These are phyloP conservation scores for Penicillium lividum DNA, from an alignment of 495 filamentous ascomycete species.

Conservation along the genomic window DNA sequence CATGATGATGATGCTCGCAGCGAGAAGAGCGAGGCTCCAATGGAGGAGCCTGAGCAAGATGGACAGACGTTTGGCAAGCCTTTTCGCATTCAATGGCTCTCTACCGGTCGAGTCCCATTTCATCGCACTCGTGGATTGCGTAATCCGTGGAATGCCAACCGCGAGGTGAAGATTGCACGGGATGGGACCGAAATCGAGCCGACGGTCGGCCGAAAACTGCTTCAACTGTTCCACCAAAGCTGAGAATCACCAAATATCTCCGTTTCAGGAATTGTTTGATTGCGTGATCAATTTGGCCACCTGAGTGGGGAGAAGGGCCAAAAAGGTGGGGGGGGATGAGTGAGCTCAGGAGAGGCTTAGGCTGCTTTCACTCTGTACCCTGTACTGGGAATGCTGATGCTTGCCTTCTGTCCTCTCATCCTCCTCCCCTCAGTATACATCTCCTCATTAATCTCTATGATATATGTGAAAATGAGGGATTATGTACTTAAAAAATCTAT, in stretches of 20 bases:
- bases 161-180: constrained; percentile 94
- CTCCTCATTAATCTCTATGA: not conserved
- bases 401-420: not conserved
- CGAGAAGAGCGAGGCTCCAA: constrained; percentile 44
- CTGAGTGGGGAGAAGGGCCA: not conserved
- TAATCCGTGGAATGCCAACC: constrained; percentile 96
- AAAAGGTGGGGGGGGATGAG: not conserved
- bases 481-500: constrained; percentile 7
- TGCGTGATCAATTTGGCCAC: not conserved
- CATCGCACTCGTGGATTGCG: constrained; percentile 85
- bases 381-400: not conserved
- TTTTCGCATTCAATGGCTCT: constrained; percentile 91
- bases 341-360: no score
- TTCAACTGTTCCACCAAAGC: constrained; percentile 69
- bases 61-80: constrained; percentile 82
- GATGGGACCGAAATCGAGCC: constrained; percentile 96
- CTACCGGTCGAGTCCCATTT: constrained; percentile 83
- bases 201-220: constrained; percentile 70
- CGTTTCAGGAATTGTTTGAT: not conserved
- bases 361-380: no score
- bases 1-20: constrained; percentile 34
- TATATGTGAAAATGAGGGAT: constrained; percentile 3
- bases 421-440: not conserved
- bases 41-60: constrained; percentile 41
- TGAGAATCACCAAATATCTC: not conserved